Conservation (phyloP, 2,329 filamentous ascomycete species). For the Graphilbum sp. region DNA sequence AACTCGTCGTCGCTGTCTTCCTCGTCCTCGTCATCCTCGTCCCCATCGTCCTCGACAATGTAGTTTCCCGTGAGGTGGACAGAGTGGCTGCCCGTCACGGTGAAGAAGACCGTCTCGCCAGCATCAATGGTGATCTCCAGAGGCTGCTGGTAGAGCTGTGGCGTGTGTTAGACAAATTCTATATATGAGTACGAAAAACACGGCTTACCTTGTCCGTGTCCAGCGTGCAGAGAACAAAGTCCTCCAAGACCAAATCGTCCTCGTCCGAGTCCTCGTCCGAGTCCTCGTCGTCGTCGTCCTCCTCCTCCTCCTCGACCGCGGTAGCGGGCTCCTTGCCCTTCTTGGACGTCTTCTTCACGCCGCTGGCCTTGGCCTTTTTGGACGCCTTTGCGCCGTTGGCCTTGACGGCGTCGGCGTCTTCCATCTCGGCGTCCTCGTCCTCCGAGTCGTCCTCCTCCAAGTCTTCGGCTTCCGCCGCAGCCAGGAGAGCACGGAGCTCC, state of each 20-base stretch:
- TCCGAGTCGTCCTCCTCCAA: constrained; percentile 43
- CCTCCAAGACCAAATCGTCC: constrained; percentile 55
- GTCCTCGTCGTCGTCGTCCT: constrained; percentile 27
- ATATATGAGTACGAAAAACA: too few relatives aligned
- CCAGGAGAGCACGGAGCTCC: constrained; percentile 60
- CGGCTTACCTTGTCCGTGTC: constrained; percentile 82
- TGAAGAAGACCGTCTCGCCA: constrained; percentile 82
- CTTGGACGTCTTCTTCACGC: constrained; percentile 13
- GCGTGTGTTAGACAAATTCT: too few relatives aligned
- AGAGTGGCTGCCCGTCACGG: constrained; percentile 75
- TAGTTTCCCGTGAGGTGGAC: constrained; percentile 95
- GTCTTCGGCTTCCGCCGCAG: constrained; percentile 38
- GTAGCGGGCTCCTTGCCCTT: constrained; percentile 11
- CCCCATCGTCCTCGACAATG: constrained; percentile 53
- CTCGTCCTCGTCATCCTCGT: constrained; percentile 47
- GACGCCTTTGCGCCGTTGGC: too few relatives aligned
- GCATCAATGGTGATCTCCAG: constrained; percentile 85
- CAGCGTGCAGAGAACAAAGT: constrained; percentile 89
- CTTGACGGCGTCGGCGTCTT: constrained; percentile 21
- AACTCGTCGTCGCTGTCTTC: constrained; percentile 44
- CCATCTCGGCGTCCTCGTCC: constrained; percentile 41
- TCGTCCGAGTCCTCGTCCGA: constrained; percentile 30
- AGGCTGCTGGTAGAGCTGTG: constrained; percentile 82
- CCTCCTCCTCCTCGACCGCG: constrained; percentile 7
- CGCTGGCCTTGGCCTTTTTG: neutral